Evolutionary conservation across 2,329 filamentous ascomycete species (phyloP), one percentile per base, ranked within the genome.

Genomic region (Sarocladium kiliense): DNA sequence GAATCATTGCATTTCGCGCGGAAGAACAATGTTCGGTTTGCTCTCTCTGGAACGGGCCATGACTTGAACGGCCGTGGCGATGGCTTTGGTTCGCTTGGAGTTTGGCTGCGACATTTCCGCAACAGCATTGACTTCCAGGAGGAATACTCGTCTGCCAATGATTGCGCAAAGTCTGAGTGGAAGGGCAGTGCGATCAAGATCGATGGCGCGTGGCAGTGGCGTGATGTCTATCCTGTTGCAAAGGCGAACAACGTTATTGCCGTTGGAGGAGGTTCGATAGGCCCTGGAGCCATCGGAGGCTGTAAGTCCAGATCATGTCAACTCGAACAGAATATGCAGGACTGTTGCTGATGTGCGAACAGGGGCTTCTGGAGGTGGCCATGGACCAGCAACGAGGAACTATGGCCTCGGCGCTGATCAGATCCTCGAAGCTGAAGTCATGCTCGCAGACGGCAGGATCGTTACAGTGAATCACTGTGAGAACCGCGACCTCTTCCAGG

Each of bases 371-470:
- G 72, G 74, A 3, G 74, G 71, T 19, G 74, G 74, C 11, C 74
- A 77, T 49, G 67, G 67, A 2, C 68, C 71, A 1, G 64, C 68
- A 9, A 66, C 68, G 11, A 65, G 63, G 39, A 63, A 70, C 27
- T 75, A 73, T 55, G 75, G 74, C 2, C 64, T 77, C 12, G 74
- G 66, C 1, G 70, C 72, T 0, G 75, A 78, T 58, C 71, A 77
- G 59, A 65, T 74, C 1, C 69, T 77, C 34, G 72, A 75, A 56
- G 66, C 67, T 5, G 62, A 73, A 30, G 70, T 76, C 3, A 67
- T 77, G 37, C 64, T 71, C 0, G 69, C 73, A 0, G 59, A 68
- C 26, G 74, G 74, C 9, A 54, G 57, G 0, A 55, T 70, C 25
- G 63, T 74, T 4, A 69, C 60, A 0, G 70, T 70, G 4, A 71